phyloP scores from a whole-genome alignment of 345 rosid species.

The Schrenkiella parvula region DNA sequence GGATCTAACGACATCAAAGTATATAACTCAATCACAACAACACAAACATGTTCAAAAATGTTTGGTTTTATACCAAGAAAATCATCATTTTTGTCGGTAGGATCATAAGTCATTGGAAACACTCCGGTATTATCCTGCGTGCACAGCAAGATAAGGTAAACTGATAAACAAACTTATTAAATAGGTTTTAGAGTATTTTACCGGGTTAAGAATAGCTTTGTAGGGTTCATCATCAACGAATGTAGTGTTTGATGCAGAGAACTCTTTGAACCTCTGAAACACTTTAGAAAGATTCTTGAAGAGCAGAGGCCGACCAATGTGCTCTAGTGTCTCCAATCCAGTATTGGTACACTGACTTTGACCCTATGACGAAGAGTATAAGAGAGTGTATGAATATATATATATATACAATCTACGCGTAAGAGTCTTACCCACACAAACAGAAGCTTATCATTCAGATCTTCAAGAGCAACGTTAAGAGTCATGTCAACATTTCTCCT shows the following conservation, averaged over 20 bases:
- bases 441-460: conserved; percentile 20
- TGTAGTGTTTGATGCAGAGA: conserved; percentile 29
- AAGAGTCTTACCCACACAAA: conserved; percentile 34
- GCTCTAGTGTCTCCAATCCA: conserved; percentile 27
- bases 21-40: background rate
- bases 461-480: conserved; percentile 18
- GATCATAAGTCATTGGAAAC: conserved; percentile 20
- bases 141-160: background rate
- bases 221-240: conserved; percentile 42
- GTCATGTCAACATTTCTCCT: conserved; percentile 15
- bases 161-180: background rate
- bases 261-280: conserved; percentile 9
- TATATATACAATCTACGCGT: background rate
- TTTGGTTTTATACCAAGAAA: conserved; percentile 19
- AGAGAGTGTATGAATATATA: background rate
- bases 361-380: conserved; percentile 16
- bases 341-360: conserved; percentile 33
- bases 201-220: conserved; percentile 49
- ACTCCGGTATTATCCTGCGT: conserved; percentile 35
- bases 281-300: conserved; percentile 38
- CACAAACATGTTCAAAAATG: background rate
- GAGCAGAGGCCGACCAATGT: conserved; percentile 30
- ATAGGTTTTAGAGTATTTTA: conserved; percentile 5
- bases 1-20: conserved; percentile 25
- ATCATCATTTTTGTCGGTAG: background rate